Evolutionary conservation across 257 asterid species (phyloP).

Genomic region (Solanum appendiculatum): DNA sequence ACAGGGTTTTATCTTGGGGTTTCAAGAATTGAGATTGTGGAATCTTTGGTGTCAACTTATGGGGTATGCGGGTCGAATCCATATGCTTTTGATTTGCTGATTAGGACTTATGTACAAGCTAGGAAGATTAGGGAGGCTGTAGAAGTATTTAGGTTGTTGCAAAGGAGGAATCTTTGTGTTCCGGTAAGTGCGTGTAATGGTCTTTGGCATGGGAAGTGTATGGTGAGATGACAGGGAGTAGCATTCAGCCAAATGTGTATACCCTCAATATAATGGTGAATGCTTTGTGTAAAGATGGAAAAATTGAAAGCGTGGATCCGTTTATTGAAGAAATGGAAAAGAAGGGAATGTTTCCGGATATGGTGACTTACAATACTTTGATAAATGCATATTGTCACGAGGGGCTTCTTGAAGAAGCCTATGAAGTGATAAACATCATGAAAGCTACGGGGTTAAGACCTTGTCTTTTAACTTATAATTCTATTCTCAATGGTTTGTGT

Average conservation of each 20-base stretch:
- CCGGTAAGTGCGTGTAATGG: conserved; percentile 65
- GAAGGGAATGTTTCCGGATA: conserved; percentile 49
- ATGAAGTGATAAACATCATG: conserved; percentile 41
- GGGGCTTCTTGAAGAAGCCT: conserved; percentile 38
- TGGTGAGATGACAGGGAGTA: conserved; percentile 25
- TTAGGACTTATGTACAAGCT: conserved; percentile 74
- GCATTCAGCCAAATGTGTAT: conserved; percentile 45
- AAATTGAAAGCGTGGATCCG: conserved; percentile 26
- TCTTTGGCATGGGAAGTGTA: conserved; percentile 54
- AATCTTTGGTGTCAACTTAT: conserved; percentile 34
- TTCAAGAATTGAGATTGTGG: conserved; percentile 46
- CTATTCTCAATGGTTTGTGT: conserved; percentile 51
- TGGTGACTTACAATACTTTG: conserved; percentile 64
- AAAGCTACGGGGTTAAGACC: conserved; percentile 51
- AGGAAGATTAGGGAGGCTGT: conserved; percentile 79
- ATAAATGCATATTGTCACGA: conserved; percentile 45
- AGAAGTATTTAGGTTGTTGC: conserved; percentile 43
- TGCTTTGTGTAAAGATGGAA: conserved; percentile 52
- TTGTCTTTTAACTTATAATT: conserved; percentile 46
- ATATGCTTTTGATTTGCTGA: conserved; percentile 47
- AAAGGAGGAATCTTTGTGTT: conserved; percentile 23
- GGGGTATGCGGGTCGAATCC: conserved; percentile 32
- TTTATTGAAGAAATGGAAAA: conserved; percentile 50
- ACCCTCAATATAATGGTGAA: conserved; percentile 78
- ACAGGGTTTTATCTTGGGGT: conserved; percentile 62